Base-by-base conservation (phyloP, 1,284 basidiomycete genomes). In the Lignosus rhinocerotis region DNA sequence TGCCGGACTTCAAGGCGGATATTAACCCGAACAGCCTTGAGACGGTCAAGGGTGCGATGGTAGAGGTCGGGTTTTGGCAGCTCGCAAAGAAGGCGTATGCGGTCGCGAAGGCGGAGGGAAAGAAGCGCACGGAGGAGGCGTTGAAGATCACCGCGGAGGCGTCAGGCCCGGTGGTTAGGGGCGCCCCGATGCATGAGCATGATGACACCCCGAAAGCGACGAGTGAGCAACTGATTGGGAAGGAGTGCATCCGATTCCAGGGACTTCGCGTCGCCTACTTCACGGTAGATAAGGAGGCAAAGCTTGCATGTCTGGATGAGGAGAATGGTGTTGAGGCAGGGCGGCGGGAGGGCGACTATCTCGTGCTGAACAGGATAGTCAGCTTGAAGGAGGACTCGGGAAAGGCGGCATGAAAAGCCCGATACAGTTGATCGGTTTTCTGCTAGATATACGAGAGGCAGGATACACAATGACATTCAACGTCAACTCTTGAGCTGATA, bases 241-340 rank as follows among this genome's bases (percentile, higher is more conserved):
- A 92, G 72, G 97, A 99, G 74, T 92, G 90, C 71, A 86, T 99
- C 51, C 83, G 97, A 47, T 99, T 99, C 86, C 97, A 99, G 76
- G 97, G 93, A 17, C 83, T 99, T 75, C 87, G 97, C 17, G 88
- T 97, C 48, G 97, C 92, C 2, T 99, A 98, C 78, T 99, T 99
- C 72, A 85, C 93, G 10, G 79, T 98, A 34, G 97, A 99, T 74
- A 89, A 88, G 71, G 94, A 97, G 67, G 80, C 92, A 44, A 80
- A 81, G 52, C 68, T 95, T 39, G 82, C 78, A 17, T 85, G 79
- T 60, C 72, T 94, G 39, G 81, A 86, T 25, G 84, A 88, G 61
- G 72, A 73, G 0, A 79, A 77, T 9, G 76, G 75, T 3, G 73
- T 69, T n/a, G 67, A 70, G 36, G 76, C 79, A 14, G 79, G 76